Conservation (phyloP, 2,329 filamentous ascomycete species). For the Hymenoscyphus fructigenus region DNA sequence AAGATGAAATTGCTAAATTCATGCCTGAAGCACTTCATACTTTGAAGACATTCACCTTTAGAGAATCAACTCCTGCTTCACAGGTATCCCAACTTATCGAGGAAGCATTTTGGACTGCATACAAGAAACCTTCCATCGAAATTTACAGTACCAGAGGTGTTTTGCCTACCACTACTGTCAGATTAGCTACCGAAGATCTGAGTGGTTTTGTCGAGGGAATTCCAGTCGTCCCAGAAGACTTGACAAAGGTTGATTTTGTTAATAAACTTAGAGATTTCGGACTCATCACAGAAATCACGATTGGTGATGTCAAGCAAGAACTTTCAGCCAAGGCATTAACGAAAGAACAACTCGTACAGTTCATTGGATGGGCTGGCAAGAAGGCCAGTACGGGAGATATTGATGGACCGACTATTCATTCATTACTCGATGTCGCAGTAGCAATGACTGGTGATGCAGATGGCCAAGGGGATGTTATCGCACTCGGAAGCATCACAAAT, state of each 20-base stretch:
- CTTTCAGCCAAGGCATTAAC: constrained; percentile 79
- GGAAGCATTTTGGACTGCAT: constrained; percentile 94
- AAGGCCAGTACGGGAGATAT: constrained; percentile 72
- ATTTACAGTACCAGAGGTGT: constrained; percentile 87
- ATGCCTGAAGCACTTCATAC: constrained; percentile 80
- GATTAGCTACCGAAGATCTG: constrained; percentile 67
- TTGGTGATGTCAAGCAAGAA: constrained; percentile 80
- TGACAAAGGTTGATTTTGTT: constrained; percentile 74
- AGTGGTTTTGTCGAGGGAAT: constrained; percentile 81
- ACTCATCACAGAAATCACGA: constrained; percentile 82
- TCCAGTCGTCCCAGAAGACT: constrained; percentile 75
- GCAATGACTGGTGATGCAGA: constrained; percentile 62
- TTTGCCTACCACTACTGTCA: constrained; percentile 77
- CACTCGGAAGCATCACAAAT: constrained; percentile 70
- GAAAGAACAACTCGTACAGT: constrained; percentile 74
- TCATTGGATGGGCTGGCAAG: constrained; percentile 79
- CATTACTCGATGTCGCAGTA: constrained; percentile 78
- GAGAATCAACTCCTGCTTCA: constrained; percentile 83
- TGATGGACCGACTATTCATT: constrained; percentile 64
- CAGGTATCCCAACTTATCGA: constrained; percentile 85
- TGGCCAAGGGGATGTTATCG: constrained; percentile 68
- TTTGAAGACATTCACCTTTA: constrained; percentile 83
- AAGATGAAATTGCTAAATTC: constrained; percentile 63
- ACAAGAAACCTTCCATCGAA: constrained; percentile 78
- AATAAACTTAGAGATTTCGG: constrained; percentile 79